Evolutionary conservation across 441 rosid species (phyloP).

Genomic region (Gossypium davidsonii): DNA sequence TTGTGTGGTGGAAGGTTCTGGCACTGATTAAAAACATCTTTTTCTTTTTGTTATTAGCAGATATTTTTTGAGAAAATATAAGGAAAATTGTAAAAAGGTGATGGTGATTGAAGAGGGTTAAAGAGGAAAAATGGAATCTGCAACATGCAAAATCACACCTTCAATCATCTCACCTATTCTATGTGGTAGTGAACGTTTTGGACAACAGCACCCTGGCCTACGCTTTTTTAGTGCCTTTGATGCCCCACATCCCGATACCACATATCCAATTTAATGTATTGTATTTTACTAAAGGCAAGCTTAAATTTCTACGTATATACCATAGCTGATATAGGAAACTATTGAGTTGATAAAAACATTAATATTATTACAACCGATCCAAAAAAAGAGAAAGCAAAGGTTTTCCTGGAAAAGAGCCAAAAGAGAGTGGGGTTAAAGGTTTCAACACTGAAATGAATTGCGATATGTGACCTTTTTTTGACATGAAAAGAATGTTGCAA

Average conservation of each 20-base stretch:
- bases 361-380: background rate
- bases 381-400: background rate
- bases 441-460: background rate
- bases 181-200: slow-evolving; percentile 28
- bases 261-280: background rate
- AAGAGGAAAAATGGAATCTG: slow-evolving; percentile 16
- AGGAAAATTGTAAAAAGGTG: slow-evolving; percentile 14
- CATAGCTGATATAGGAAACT: background rate
- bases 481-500: slow-evolving; percentile 6
- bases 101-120: slow-evolving; percentile 25
- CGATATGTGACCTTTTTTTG: background rate
- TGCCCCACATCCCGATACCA: slow-evolving; percentile 25
- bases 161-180: background rate
- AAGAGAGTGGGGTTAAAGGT: background rate
- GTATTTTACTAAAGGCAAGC: background rate
- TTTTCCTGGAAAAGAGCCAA: background rate
- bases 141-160: slow-evolving; percentile 20
- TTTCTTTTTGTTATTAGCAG: background rate
- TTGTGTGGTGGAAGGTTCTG: background rate
- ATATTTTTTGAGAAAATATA: background rate
- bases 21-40: background rate
- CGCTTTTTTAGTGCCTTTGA: slow-evolving; percentile 25
- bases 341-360: background rate
- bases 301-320: background rate
- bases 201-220: slow-evolving; percentile 15